phyloP scores from a whole-genome alignment of 371 early-diverging fungal species.

The Mycotypha africana region DNA sequence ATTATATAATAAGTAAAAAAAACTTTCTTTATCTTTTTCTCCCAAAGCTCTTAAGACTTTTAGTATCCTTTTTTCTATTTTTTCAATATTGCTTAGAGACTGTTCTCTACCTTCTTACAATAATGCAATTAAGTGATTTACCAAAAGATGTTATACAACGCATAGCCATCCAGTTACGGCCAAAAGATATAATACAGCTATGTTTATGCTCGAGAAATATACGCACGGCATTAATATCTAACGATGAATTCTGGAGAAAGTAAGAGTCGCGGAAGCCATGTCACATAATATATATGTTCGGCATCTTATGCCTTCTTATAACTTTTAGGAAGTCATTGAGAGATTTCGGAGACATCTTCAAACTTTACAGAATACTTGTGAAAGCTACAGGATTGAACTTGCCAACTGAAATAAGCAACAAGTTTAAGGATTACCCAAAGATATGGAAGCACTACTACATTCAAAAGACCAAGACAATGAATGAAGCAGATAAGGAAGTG shows the following conservation, averaged over 20 bases:
- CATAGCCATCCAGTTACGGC: constrained; percentile 3
- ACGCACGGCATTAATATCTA: not conserved
- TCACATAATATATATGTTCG: too few relatives aligned
- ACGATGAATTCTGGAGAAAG: constrained; percentile 23
- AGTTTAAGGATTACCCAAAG: constrained; percentile 34
- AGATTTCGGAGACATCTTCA: constrained; percentile 56
- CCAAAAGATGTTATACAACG: not conserved
- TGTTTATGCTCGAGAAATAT: constrained; percentile 1
- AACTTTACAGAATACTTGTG: constrained; percentile 37
- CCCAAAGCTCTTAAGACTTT: not conserved
- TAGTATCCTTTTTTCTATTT: not conserved
- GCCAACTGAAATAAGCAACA: constrained; percentile 29
- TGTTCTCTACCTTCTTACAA: not conserved
- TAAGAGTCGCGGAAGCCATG: too few relatives aligned
- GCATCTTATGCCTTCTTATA: too few relatives aligned
- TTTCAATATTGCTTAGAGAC: not conserved
- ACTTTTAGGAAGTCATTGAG: constrained; percentile 38
- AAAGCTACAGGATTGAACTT: constrained; percentile 44
- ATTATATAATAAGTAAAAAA: too few relatives aligned
- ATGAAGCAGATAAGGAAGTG: constrained; percentile 24
- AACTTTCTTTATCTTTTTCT: not conserved
- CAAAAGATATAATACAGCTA: not conserved
- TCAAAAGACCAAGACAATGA: constrained; percentile 22
- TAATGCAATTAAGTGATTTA: not conserved
- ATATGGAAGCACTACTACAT: constrained; percentile 45